Base-by-base conservation (phyloP, 345 rosid genomes). In the Arabidopsis thaliana region DNA sequence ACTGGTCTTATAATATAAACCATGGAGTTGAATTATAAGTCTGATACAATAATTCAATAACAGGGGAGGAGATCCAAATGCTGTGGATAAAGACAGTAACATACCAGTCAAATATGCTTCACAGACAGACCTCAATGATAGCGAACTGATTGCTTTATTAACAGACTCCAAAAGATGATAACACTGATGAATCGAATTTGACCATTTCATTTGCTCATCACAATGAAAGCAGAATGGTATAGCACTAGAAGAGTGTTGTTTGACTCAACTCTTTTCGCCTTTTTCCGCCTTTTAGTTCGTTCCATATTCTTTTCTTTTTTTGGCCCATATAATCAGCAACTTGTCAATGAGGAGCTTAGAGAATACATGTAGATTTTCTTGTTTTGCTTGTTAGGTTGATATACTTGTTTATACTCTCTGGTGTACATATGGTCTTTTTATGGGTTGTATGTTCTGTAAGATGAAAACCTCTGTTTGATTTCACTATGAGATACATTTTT, bases 11-110 rank as follows among this genome's bases (percentile, higher is more conserved):
- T 59, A 3, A 16, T 36, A 6, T 59, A 3, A 58, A 57, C 41
- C 4, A 12, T 37, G 0, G 30, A 60, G 32, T 60, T 38, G 65
- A 60, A n/a, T 61, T 11, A 9, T 13, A 28, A 59, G 20, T 32
- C n/a, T 57, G 46, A 67, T 57, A 45, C 6, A 40, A 57, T 65
- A 59, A 74, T 67, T 40, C 53, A 52, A 77, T 65, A 71, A 75
- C 87, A 89, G 91, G 84, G 93, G 92, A 79, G 89, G 89, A 42
- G 83, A 89, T 79, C 85, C 87, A 40, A 84, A 78, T 33, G 83
- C 82, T 49, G 82, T 65, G 13, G 89, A 89, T 51, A 70, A 42
- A 53, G 80, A 72, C 4, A 83, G 83, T 57, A 79, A 80, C 32
- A 84, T 79, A 41, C 83, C 92, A 11, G 72, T 85, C 23, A 79